phyloP scores from a whole-genome alignment of 1,284 basidiomycete genomes.

The Exsudoporus floridanus region DNA sequence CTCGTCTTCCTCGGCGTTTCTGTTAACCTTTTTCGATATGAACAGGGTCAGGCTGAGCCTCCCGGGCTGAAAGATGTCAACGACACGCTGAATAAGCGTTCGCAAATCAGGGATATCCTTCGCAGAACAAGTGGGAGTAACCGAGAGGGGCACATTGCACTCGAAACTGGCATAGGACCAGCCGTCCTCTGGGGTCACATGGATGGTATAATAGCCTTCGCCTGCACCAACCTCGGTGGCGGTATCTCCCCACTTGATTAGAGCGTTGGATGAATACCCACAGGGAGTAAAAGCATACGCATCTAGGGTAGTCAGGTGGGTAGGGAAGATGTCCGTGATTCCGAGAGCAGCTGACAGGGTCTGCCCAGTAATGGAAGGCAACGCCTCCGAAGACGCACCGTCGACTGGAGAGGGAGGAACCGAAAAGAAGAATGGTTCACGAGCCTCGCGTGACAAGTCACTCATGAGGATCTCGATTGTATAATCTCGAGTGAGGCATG shows the following conservation, averaged over 20 bases:
- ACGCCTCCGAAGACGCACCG: slow-evolving; percentile 33
- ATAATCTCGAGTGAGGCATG: slow-evolving; percentile 61
- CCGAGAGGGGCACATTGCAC: slow-evolving; percentile 88
- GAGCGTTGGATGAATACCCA: slow-evolving; percentile 95
- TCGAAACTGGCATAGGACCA: slow-evolving; percentile 99
- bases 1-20: slow-evolving; percentile 48
- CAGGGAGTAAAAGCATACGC: slow-evolving; percentile 95
- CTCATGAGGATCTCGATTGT: slow-evolving; percentile 99
- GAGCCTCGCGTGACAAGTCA: slow-evolving; percentile 75
- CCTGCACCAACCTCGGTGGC: slow-evolving; percentile 35
- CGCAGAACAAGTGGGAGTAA: slow-evolving; percentile 37
- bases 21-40: slow-evolving; percentile 68
- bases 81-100: slow-evolving; percentile 83
- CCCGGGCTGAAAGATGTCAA: slow-evolving; percentile 90
- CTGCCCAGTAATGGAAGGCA: slow-evolving; percentile 65
- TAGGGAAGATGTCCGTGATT: slow-evolving; percentile 81
- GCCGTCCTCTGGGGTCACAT: slow-evolving; percentile 96
- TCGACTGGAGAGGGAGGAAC: slow-evolving; percentile 33
- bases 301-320: slow-evolving; percentile 80
- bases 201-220: slow-evolving; percentile 97
- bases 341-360: slow-evolving; percentile 76
- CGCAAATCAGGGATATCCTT: slow-evolving; percentile 68
- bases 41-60: slow-evolving; percentile 90
- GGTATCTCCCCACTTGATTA: slow-evolving; percentile 65
- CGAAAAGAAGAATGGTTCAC: slow-evolving; percentile 78